phyloP scores from a whole-genome alignment of 140 eudicot genomes.

The Anethum foeniculum region DNA sequence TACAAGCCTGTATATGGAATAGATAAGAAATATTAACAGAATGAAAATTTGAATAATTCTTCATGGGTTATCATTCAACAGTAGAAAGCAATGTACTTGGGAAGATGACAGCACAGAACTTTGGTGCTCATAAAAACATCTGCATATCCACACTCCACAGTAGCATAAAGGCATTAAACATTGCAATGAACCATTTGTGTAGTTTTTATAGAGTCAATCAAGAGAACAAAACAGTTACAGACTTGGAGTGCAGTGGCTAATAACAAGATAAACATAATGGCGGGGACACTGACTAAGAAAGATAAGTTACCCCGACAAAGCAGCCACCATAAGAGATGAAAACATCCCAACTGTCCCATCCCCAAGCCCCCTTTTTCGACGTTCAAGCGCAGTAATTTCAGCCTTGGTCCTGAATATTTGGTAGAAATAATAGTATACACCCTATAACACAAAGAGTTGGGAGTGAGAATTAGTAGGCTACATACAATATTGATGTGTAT shows the following conservation, averaged over 20 bases:
- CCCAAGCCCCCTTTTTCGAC: conserved; percentile 66
- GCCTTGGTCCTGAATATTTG: conserved; percentile 98
- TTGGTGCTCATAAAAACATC: background rate
- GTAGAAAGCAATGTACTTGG: background rate
- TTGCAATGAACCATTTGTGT: background rate
- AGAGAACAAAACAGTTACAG: background rate
- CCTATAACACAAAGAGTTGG: conserved; percentile 59
- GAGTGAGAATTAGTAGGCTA: background rate
- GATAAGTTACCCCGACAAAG: conserved; percentile 68
- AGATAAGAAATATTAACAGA: background rate
- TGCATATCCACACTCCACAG: background rate
- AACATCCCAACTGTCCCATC: conserved; percentile 99
- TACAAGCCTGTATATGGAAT: background rate
- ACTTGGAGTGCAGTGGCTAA: background rate
- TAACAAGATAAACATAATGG: background rate
- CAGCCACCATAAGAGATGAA: conserved; percentile 97
- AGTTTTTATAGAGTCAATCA: background rate
- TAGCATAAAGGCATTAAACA: background rate
- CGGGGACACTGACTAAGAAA: background rate
- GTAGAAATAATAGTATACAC: conserved; percentile 99
- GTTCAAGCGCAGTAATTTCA: conserved; percentile 66
- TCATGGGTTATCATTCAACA: background rate
- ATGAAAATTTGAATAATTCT: background rate
- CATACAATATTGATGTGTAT: background rate
- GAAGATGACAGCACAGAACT: background rate